Evolutionary conservation across 2,329 filamentous ascomycete genomes (phyloP), one percentile per base, ranked within the genome.

Genomic region (Trichoderma citrinoviride): DNA sequence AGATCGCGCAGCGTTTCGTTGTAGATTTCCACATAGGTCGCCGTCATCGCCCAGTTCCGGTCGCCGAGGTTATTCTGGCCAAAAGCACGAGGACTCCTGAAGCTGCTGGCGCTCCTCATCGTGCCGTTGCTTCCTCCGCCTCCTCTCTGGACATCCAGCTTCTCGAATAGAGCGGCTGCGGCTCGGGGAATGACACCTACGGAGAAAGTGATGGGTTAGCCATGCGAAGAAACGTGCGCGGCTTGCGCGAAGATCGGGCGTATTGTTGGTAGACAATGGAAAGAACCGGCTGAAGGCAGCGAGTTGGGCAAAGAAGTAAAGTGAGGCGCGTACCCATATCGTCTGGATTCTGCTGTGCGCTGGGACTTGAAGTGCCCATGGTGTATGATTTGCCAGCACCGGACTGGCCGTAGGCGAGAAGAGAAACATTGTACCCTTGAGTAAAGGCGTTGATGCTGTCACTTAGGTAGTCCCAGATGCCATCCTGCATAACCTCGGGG

Each of bases 311-410:
- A 44, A 27, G 41, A 52, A 14, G 14, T 46, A 19, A 5, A 21
- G 21, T 58, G 41, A 41, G 40, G 6, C 44, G 79, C 90, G 77
- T 84, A 95, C 92, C 93, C 90, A 94, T 95, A 33, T 87, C 77
- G 7, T 89, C 85, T 33, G 82, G 69, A 71, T 94, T 84, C 27
- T 81, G 83, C 73, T 96, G 90, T 72, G 97, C 93, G 23, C 77
- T 77, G 2, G 93, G 92, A 5, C 93, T 93, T 0, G 94, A 93
- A 0, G 95, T 99, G 65, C 95, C 95, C 95, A 99, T 99, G 0
- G 95, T 99, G 75, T 96, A 98, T 3, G 94, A 98, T 80, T 99
- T 99, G 71, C 95, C 95, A 12, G 95, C 93, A 64, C 95, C 95
- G 29, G 95, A 99, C 81, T 99, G 95, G 70, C 95, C 95, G 73